Percentiles rank a stretch among this genome's conserved stretches.
Evolutionary conservation across 257 asterid genomes (phyloP).

Genomic region (Cynanchum wilfordii): DNA sequence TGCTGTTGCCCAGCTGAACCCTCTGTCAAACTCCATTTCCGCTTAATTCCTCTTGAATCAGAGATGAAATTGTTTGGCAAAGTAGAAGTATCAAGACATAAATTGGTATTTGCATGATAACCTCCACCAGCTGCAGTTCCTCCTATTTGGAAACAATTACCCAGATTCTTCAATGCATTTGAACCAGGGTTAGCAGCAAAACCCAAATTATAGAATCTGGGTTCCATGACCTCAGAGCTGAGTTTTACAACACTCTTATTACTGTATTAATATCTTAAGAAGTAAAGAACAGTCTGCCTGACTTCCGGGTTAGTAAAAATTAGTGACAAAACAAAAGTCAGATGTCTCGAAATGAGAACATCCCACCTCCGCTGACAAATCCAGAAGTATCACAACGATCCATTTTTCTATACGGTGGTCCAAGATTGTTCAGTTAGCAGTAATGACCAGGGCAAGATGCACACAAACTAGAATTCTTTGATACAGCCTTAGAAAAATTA

Average conservation of each 20-base stretch:
- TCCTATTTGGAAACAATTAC: constrained; percentile 45
- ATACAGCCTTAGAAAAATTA: constrained; percentile 16
- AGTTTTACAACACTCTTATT: constrained; percentile 32
- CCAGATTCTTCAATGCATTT: constrained; percentile 56
- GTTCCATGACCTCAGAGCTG: constrained; percentile 62
- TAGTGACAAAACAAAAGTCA: constrained; percentile 52
- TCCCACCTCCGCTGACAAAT: constrained; percentile 91
- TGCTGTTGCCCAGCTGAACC: constrained; percentile 35
- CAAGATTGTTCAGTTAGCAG: constrained; percentile 25
- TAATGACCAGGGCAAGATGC: constrained; percentile 24
- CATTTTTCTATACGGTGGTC: constrained; percentile 37
- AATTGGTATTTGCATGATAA: constrained; percentile 60
- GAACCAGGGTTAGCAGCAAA: constrained; percentile 63
- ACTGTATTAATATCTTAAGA: constrained; percentile 33
- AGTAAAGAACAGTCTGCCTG: constrained; percentile 70
- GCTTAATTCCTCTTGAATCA: constrained; percentile 58
- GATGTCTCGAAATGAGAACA: constrained; percentile 63
- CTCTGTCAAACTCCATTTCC: constrained; percentile 55
- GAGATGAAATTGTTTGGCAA: constrained; percentile 32
- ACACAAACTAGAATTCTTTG: constrained; percentile 27
- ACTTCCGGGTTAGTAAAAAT: constrained; percentile 59
- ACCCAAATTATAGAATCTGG: constrained; percentile 59
- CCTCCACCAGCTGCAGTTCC: constrained; percentile 39
- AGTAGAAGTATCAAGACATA: constrained; percentile 66
- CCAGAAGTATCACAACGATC: constrained; percentile 96